These are phyloP conservation scores for Arctostaphylos glauca DNA, from an alignment of 148 eudicot genomes.

Conservation along the genomic window DNA sequence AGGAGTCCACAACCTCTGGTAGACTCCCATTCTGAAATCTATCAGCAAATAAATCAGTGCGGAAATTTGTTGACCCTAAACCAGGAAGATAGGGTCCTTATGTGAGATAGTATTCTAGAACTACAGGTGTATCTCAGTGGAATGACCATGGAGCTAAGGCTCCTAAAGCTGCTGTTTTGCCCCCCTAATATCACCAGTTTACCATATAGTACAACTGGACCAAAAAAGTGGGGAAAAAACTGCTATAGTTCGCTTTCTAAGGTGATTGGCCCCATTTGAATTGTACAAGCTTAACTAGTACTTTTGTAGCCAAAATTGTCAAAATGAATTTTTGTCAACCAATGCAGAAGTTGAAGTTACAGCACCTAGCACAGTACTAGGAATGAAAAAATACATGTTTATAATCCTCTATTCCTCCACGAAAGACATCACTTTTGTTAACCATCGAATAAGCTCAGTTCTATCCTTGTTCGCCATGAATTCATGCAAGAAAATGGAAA, in stretches of 20 bases:
- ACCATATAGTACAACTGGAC: background rate
- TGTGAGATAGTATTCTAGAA: background rate
- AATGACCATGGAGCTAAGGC: background rate
- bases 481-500: conserved; percentile 62
- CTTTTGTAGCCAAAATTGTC: background rate
- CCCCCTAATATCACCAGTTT: background rate
- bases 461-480: conserved; percentile 70
- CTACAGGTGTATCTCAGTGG: background rate
- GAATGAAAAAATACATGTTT: background rate
- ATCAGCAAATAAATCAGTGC: background rate
- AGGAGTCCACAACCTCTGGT: background rate
- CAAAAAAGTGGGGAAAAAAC: background rate
- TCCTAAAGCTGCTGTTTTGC: background rate
- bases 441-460: conserved; percentile 58
- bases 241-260: no score
- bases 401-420: conserved; percentile 21
- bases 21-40: background rate
- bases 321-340: background rate
- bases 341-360: conserved; percentile 10
- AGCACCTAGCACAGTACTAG: background rate
- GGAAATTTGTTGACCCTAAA: background rate
- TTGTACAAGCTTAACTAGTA: background rate
- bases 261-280: background rate
- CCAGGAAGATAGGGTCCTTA: background rate
- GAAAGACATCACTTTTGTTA: conserved; percentile 43